phyloP scores from a whole-genome alignment of 306 rosid genomes.

The Acmispon strigosus region DNA sequence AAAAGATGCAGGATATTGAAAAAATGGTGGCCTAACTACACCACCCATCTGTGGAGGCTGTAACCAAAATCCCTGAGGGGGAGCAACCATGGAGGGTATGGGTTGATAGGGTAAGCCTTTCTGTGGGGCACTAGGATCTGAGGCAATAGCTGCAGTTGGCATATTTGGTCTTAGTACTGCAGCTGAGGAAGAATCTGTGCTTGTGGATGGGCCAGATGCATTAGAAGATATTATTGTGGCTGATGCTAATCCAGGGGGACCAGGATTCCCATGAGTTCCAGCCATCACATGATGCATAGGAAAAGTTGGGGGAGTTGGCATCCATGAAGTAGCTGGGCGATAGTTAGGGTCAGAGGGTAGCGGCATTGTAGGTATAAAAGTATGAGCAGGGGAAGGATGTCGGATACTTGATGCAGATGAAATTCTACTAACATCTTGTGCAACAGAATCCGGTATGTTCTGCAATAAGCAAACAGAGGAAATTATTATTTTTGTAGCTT shows the following conservation, averaged over 20 bases:
- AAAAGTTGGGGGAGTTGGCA: slow-evolving; percentile 42
- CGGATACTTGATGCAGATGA: slow-evolving; percentile 37
- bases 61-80: slow-evolving; percentile 77
- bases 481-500: background rate
- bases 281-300: slow-evolving; percentile 39
- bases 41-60: slow-evolving; percentile 71
- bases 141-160: slow-evolving; percentile 32
- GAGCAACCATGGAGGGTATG: slow-evolving; percentile 49
- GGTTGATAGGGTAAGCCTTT: slow-evolving; percentile 50
- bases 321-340: slow-evolving; percentile 45
- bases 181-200: slow-evolving; percentile 40
- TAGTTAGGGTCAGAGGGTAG: slow-evolving; percentile 42
- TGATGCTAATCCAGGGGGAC: slow-evolving; percentile 61
- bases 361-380: slow-evolving; percentile 34
- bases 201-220: slow-evolving; percentile 24
- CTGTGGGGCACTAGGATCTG: slow-evolving; percentile 43
- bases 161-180: slow-evolving; percentile 42
- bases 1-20: slow-evolving; percentile 62
- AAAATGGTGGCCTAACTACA: slow-evolving; percentile 50
- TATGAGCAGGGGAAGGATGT: slow-evolving; percentile 36
- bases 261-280: slow-evolving; percentile 55
- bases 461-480: slow-evolving; percentile 32
- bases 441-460: slow-evolving; percentile 33
- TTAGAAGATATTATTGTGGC: slow-evolving; percentile 34
- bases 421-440: slow-evolving; percentile 38